Percentiles rank a stretch among this genome's conserved stretches.
Conservation (phyloP, 2,329 filamentous ascomycete species). For the Claviceps digitariae region DNA sequence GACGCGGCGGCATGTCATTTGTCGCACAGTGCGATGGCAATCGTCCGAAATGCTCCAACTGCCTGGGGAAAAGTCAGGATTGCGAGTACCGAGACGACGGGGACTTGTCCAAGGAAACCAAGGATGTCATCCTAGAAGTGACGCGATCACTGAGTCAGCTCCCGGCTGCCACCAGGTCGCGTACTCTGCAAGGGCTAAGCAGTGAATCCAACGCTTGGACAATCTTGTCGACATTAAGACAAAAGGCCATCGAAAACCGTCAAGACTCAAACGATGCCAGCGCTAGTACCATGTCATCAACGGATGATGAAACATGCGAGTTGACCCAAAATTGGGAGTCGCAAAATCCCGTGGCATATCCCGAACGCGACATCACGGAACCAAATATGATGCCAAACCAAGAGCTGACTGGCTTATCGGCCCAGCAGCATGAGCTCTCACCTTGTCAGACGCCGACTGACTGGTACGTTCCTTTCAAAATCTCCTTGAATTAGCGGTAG, state of each 20-base stretch:
- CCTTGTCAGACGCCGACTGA: not conserved
- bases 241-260: not conserved
- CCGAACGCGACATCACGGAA: not conserved
- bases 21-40: constrained; percentile 10
- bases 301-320: not conserved
- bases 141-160: constrained; percentile 13
- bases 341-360: constrained; percentile 13
- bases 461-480: no score
- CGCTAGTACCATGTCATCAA: not conserved
- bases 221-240: constrained; percentile 11
- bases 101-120: constrained; percentile 3
- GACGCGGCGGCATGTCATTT: not conserved
- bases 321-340: constrained; percentile 14
- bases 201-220: constrained; percentile 10
- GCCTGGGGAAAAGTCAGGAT: constrained; percentile 6
- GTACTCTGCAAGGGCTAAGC: constrained; percentile 11
- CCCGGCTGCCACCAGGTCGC: constrained; percentile 8
- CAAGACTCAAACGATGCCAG: not conserved
- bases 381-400: not conserved
- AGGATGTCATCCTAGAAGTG: constrained; percentile 10
- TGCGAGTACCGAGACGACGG: constrained; percentile 11
- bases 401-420: not conserved
- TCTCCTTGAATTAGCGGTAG: no score
- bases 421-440: not conserved
- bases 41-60: constrained; percentile 10